Evolutionary conservation across 352 stramenopile genomes (phyloP).

Genomic region (Plasmopara halstedii): DNA sequence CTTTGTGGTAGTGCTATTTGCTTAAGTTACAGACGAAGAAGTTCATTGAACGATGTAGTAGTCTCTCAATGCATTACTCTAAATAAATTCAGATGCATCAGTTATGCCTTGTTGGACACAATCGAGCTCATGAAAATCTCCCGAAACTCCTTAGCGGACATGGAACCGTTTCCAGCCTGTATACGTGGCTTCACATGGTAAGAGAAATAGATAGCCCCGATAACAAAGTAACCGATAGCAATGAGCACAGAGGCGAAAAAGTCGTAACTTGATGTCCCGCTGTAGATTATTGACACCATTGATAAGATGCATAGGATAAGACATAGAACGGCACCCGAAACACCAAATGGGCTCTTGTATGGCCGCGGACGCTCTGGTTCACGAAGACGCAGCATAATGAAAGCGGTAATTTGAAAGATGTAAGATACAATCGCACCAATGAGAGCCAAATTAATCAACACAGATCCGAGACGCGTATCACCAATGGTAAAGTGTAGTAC

Average conservation of each 20-base stretch:
- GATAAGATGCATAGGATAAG: slow-evolving; percentile 39
- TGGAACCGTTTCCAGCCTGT: too few relatives aligned
- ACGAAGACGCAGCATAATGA: slow-evolving; percentile 37
- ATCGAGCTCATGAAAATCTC: too few relatives aligned
- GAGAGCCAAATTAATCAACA: slow-evolving; percentile 27
- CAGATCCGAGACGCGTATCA: slow-evolving; percentile 42
- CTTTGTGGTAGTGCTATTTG: too few relatives aligned
- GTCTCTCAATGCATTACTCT: too few relatives aligned
- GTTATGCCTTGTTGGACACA: too few relatives aligned
- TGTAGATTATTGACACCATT: slow-evolving; percentile 53
- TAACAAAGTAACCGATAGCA: slow-evolving; percentile 32
- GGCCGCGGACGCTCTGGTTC: slow-evolving; percentile 40
- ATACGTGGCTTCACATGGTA: not conserved
- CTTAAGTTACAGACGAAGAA: too few relatives aligned
- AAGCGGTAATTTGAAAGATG: slow-evolving; percentile 52
- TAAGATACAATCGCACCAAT: slow-evolving; percentile 60
- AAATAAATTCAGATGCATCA: too few relatives aligned
- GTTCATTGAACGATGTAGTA: too few relatives aligned
- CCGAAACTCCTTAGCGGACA: too few relatives aligned
- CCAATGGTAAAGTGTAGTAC: slow-evolving; percentile 56
- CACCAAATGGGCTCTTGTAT: slow-evolving; percentile 54
- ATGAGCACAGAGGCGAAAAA: slow-evolving; percentile 41
- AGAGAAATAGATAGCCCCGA: slow-evolving; percentile 13
- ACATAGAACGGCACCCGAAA: slow-evolving; percentile 35
- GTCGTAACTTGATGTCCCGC: slow-evolving; percentile 16